Conservation (phyloP, 2,329 filamentous ascomycete species). For the Calonectria multiphialidica region DNA sequence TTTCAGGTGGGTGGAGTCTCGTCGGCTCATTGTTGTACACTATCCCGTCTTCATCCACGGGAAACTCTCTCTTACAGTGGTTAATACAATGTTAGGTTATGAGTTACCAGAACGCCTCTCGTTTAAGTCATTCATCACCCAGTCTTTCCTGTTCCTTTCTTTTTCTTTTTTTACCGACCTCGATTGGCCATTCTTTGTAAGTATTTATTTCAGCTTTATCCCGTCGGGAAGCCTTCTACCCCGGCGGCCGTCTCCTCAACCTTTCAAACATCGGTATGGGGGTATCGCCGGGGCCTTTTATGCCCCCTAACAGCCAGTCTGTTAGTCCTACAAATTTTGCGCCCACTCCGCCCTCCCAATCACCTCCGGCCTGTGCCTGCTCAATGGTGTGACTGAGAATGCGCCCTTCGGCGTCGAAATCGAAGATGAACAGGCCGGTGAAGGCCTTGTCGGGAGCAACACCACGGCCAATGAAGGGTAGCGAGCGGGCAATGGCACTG, state of each 20-base stretch:
- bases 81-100: slow-evolving; percentile 20
- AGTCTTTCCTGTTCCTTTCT: neutral
- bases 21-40: slow-evolving; percentile 41
- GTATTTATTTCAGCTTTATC: neutral
- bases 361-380: slow-evolving; percentile 84
- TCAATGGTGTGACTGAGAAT: slow-evolving; percentile 93
- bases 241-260: slow-evolving; percentile 38
- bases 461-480: slow-evolving; percentile 42
- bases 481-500: slow-evolving; percentile 60
- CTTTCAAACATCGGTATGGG: slow-evolving; percentile 53
- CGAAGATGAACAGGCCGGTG: slow-evolving; percentile 92
- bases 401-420: slow-evolving; percentile 89
- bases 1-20: slow-evolving; percentile 40
- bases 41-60: slow-evolving; percentile 21
- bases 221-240: slow-evolving; percentile 19
- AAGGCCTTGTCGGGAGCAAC: slow-evolving; percentile 79
- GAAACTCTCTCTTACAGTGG: neutral
- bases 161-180: neutral
- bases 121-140: slow-evolving; percentile 17
- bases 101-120: slow-evolving; percentile 22
- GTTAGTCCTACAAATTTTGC: slow-evolving; percentile 91
- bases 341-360: slow-evolving; percentile 85
- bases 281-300: slow-evolving; percentile 54
- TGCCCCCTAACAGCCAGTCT: slow-evolving; percentile 91
- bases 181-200: neutral